phyloP scores from a whole-genome alignment of 148 eudicot species.

The Fagopyrum esculentum region DNA sequence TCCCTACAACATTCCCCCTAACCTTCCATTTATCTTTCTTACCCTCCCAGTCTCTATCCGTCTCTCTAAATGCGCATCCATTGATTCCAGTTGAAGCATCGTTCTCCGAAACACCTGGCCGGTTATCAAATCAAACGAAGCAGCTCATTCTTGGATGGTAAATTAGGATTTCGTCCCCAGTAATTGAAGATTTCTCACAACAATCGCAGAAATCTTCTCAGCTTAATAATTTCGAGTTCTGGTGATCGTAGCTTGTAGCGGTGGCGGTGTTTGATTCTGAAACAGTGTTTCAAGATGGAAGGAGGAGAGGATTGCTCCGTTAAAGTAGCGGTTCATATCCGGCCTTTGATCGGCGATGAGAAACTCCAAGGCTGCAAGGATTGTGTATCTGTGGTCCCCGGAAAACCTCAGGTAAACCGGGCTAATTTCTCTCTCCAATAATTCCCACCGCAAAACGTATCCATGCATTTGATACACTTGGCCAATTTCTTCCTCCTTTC shows the following conservation, averaged over 20 bases:
- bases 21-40: background rate
- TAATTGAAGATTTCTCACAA: background rate
- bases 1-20: conserved; percentile 20
- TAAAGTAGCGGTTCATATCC: conserved; percentile 83
- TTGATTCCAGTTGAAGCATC: conserved; percentile 9
- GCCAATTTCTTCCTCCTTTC: background rate
- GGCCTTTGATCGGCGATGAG: conserved; percentile 92
- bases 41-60: background rate
- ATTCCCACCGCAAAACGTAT: conserved; percentile 2
- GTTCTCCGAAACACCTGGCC: conserved; percentile 1
- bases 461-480: background rate
- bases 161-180: conserved; percentile 1
- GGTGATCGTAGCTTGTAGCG: conserved; percentile 33
- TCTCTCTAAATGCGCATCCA: conserved; percentile 11
- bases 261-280: conserved; percentile 9
- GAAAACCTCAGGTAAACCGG: conserved; percentile 74
- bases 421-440: conserved; percentile 9
- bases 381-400: conserved; percentile 69
- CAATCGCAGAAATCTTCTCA: background rate
- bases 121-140: background rate
- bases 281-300: background rate
- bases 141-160: conserved; percentile 4
- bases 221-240: conserved; percentile 1
- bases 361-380: conserved; percentile 86
- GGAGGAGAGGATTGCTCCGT: conserved; percentile 69